Conservation (phyloP, 768 basidiomycete genomes). For the Tricholoma sp. region DNA sequence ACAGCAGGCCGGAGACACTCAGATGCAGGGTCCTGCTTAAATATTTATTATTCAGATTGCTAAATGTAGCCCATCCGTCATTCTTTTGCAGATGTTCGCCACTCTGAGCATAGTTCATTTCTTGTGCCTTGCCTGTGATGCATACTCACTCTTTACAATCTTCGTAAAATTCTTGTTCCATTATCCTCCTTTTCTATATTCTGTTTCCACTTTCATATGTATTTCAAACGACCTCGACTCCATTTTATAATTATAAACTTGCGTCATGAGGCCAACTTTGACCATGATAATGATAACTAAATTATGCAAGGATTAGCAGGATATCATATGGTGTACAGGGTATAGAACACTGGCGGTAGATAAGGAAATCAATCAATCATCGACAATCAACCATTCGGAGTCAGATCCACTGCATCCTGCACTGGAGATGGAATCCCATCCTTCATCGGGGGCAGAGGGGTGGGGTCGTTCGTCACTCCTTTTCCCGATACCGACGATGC, state of each 20-base stretch:
- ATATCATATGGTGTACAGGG: slow-evolving; percentile 20
- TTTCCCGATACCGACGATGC: slow-evolving; percentile 57
- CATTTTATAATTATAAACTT: slow-evolving; percentile 1
- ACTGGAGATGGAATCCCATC: slow-evolving; percentile 71
- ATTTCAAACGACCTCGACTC: slow-evolving; percentile 15
- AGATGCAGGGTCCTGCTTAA: slow-evolving; percentile 48
- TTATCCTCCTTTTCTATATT: slow-evolving; percentile 13
- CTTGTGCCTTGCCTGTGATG: slow-evolving; percentile 5
- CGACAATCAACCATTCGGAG: slow-evolving; percentile 87
- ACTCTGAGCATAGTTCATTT: slow-evolving; percentile 12
- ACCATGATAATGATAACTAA: background rate
- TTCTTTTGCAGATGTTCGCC: slow-evolving; percentile 11
- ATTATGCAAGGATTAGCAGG: background rate
- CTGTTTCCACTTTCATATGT: slow-evolving; percentile 19
- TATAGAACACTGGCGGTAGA: slow-evolving; percentile 23
- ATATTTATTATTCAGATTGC: slow-evolving; percentile 23
- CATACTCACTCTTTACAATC: slow-evolving; percentile 16
- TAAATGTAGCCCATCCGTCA: slow-evolving; percentile 26
- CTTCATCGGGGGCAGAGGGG: slow-evolving; percentile 47
- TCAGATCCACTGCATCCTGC: slow-evolving; percentile 71
- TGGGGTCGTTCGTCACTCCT: slow-evolving; percentile 50
- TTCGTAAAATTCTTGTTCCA: slow-evolving; percentile 15
- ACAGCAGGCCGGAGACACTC: slow-evolving; percentile 54
- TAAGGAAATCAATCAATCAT: slow-evolving; percentile 25
- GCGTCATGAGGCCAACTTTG: background rate